These are phyloP conservation scores for Pilatotrama ljubarskyi DNA, from an alignment of 768 basidiomycete genomes.

Conservation along the genomic window DNA sequence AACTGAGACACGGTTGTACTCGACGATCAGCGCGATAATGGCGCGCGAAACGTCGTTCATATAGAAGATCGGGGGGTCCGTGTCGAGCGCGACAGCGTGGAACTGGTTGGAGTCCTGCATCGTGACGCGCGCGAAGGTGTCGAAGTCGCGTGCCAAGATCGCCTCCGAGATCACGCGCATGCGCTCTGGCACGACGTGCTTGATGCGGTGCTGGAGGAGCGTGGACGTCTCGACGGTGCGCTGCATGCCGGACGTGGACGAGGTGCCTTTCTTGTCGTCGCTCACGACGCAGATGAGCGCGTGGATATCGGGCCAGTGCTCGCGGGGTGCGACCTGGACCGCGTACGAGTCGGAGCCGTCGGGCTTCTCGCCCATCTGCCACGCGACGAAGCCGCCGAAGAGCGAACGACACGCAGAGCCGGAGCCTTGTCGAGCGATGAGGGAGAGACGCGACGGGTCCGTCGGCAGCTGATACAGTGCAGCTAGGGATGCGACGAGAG, in stretches of 20 bases:
- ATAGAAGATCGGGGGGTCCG: conserved; percentile 97
- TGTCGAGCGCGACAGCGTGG: conserved; percentile 97
- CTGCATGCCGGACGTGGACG: conserved; percentile 96
- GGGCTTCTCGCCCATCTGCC: conserved; percentile 70
- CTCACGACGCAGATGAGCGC: conserved; percentile 97
- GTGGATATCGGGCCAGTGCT: conserved; percentile 94
- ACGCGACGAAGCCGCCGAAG: conserved; percentile 96
- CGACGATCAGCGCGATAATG: conserved; percentile 89
- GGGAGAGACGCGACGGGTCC: conserved; percentile 78
- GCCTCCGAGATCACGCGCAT: conserved; percentile 84
- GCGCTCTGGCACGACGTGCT: conserved; percentile 79
- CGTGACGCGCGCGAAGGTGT: conserved; percentile 85
- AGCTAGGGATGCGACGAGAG: conserved; percentile 87
- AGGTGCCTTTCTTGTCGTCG: conserved; percentile 95
- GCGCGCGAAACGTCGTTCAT: conserved; percentile 96
- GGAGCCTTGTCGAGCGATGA: conserved; percentile 95
- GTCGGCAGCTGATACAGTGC: conserved; percentile 81
- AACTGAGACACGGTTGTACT: conserved; percentile 83
- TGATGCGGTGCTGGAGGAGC: conserved; percentile 87
- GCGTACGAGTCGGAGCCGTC: conserved; percentile 89
- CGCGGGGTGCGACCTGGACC: conserved; percentile 77
- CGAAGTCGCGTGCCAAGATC: conserved; percentile 79
- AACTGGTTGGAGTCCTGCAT: conserved; percentile 99
- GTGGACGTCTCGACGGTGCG: conserved; percentile 90
- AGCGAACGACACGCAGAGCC: conserved; percentile 98